Evolutionary conservation across 2,329 filamentous ascomycete species (phyloP), one percentile per base, ranked within the genome.

Genomic region (Nigrospora sphaerica): DNA sequence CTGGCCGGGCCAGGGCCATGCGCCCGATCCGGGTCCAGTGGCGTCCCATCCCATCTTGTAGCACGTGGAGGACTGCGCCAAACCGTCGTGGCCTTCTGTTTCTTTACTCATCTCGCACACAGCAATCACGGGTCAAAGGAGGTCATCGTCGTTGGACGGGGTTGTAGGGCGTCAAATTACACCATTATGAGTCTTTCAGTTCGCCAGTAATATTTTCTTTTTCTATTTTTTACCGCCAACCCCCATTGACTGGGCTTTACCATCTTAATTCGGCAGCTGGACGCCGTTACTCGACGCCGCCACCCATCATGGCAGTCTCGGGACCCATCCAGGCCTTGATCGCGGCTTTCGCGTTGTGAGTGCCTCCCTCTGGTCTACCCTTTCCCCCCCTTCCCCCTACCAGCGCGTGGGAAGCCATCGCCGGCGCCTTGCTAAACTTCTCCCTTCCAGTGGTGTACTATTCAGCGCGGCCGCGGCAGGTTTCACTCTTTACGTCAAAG

Each of bases 281-380:
- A 52, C 46, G 51, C 51, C 44, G 46, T 49, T 50, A 52, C 40
- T 46, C 52, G 52, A 49, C 52, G 54, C 54, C 57, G 52, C 60
- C 49, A 50, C 52, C 23, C 52, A 53, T 57, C 54, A 78, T 79
- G 75, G 68, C 70, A 49, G 62, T 65, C 51, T 59, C 68, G 51
- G 69, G 60, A 56, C 64, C 66, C 52, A 63, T 64, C 34, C 70
- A 75, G 68, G 70, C 72, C 55, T 63, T 79, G 50, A 62, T 75
- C 59, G 73, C 74, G 51, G 72, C 75, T 52, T 79, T 80, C 58
- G 63, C 67, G 48, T 80, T 80, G 76, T 78, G 36, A 68, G 74
- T 71, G 18, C 9, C 14, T 28, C 23, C 23, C 23, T 28, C 23
- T 48, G 23, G 45, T 45, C 49, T 41, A 58, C 33, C 5, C 12